Conservation (phyloP, 148 eudicot genomes). For the Nepenthes gracilis region DNA sequence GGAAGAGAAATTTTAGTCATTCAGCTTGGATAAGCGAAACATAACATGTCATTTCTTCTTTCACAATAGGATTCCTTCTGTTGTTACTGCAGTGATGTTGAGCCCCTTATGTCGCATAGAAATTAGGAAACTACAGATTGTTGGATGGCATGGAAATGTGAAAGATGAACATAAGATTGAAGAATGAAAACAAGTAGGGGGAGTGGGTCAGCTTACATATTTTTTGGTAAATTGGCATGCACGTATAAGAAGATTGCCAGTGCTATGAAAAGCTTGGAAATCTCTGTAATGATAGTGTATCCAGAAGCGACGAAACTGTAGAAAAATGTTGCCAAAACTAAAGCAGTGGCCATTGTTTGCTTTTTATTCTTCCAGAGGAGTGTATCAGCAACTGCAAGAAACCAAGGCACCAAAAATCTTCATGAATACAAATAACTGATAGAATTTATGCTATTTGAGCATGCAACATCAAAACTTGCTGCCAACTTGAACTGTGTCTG, state of each 20-base stretch:
- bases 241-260: conserved; percentile 53
- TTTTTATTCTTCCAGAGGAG: conserved; percentile 75
- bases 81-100: too few relatives aligned
- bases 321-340: conserved; percentile 54
- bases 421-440: neutral
- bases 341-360: conserved; percentile 29
- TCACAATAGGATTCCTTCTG: too few relatives aligned
- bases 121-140: too few relatives aligned
- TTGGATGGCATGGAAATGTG: too few relatives aligned
- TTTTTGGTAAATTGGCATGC: conserved; percentile 57
- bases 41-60: neutral
- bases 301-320: conserved; percentile 65
- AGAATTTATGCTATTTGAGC: neutral
- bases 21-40: neutral
- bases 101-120: too few relatives aligned
- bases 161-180: too few relatives aligned
- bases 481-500: too few relatives aligned
- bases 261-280: conserved; percentile 48
- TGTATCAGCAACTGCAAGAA: conserved; percentile 73
- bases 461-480: too few relatives aligned
- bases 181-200: neutral
- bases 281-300: conserved; percentile 45
- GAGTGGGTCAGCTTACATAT: conserved; percentile 35
- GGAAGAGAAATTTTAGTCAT: neutral
- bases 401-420: conserved; percentile 3